Evolutionary conservation across 1,139 yeast genomes (phyloP).

Genomic region (Protomyces lactucae-debilis): DNA sequence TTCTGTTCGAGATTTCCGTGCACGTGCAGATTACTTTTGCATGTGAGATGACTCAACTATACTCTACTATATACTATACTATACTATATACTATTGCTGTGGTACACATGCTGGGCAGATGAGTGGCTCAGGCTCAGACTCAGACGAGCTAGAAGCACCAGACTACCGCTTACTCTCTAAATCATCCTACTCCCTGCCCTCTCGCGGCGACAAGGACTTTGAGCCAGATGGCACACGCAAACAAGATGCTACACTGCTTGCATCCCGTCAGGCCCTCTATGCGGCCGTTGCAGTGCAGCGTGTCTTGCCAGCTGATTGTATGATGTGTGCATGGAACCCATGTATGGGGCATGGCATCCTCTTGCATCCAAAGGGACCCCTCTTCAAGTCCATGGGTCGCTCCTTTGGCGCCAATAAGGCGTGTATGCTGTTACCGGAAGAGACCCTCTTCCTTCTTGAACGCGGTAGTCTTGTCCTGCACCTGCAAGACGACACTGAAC

Average conservation of each 20-base stretch:
- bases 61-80: background rate
- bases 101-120: background rate
- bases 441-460: slow-evolving; percentile 70
- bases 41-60: no score
- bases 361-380: slow-evolving; percentile 61
- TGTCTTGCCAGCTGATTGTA: slow-evolving; percentile 49
- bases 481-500: slow-evolving; percentile 38
- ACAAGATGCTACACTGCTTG: slow-evolving; percentile 52
- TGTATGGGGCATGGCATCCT: slow-evolving; percentile 27
- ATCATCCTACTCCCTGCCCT: slow-evolving; percentile 51
- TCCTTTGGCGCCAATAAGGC: slow-evolving; percentile 41
- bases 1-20: no score
- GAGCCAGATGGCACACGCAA: slow-evolving; percentile 73
- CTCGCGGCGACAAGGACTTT: slow-evolving; percentile 78
- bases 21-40: no score
- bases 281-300: slow-evolving; percentile 57
- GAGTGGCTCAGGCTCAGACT: background rate
- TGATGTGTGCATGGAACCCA: background rate
- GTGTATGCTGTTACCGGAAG: slow-evolving; percentile 53
- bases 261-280: slow-evolving; percentile 68
- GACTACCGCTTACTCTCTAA: slow-evolving; percentile 13
- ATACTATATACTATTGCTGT: background rate
- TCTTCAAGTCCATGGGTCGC: slow-evolving; percentile 66
- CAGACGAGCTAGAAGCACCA: slow-evolving; percentile 11
- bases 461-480: slow-evolving; percentile 71